Conservation (phyloP, 805 yeast genomes). For the Sugiyamaella qingdaonensis region DNA sequence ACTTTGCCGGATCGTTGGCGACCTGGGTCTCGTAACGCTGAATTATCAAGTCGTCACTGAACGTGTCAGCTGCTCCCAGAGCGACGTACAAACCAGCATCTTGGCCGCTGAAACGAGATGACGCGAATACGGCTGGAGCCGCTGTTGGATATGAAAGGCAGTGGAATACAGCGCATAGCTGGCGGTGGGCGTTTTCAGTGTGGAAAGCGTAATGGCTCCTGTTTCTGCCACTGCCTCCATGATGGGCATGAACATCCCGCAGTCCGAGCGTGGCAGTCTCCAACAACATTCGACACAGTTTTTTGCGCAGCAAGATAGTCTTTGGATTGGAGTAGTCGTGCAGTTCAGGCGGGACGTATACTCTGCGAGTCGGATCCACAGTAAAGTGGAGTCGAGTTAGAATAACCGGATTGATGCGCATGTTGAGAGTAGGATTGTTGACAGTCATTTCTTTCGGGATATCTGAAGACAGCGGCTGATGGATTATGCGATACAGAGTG, state of each 20-base stretch:
- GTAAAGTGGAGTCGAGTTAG: conserved; percentile 34
- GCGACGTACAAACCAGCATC: conserved; percentile 37
- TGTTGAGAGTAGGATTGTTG: conserved; percentile 47
- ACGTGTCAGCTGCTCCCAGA: conserved; percentile 47
- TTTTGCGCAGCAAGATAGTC: conserved; percentile 14
- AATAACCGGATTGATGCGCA: conserved; percentile 54
- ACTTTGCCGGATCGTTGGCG: conserved; percentile 41
- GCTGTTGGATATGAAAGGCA: conserved; percentile 10
- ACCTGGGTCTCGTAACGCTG: conserved; percentile 43
- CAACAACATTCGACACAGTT: conserved; percentile 15
- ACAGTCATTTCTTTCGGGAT: conserved; percentile 54
- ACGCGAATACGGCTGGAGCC: neutral
- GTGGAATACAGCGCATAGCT: conserved; percentile 5
- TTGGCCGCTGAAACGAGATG: conserved; percentile 10
- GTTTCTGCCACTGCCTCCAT: neutral
- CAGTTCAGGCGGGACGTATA: conserved; percentile 22
- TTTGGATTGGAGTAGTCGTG: conserved; percentile 17
- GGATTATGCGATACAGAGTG: conserved; percentile 58
- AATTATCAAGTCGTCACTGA: conserved; percentile 44
- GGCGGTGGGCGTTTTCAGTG: conserved; percentile 11
- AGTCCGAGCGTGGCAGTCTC: conserved; percentile 17
- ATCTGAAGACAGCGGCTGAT: conserved; percentile 56
- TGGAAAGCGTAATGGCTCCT: conserved; percentile 3
- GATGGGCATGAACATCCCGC: neutral
- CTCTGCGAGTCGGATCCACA: conserved; percentile 14